These are phyloP conservation scores for Pulveroboletus sp. DNA, from an alignment of 768 basidiomycete species.

Conservation along the genomic window DNA sequence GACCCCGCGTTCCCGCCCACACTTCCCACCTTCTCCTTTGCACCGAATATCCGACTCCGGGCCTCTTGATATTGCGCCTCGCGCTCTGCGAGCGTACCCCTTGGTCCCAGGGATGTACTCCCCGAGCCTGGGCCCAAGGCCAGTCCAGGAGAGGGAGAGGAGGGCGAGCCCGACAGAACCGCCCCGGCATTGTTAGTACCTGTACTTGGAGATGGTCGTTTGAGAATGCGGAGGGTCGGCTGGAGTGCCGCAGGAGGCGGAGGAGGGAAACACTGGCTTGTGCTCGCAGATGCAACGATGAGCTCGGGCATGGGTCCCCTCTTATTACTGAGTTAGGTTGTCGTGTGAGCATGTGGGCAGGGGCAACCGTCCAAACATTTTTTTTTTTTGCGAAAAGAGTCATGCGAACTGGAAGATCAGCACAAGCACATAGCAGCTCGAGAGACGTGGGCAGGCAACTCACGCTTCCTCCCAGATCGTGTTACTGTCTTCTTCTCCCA, in stretches of 20 bases:
- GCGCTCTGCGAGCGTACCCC: constrained; percentile 50
- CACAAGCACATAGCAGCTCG: constrained; percentile 1
- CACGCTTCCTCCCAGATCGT: constrained; percentile 71
- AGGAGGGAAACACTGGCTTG: constrained; percentile 38
- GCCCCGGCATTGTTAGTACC: not conserved
- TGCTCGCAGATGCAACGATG: constrained; percentile 39
- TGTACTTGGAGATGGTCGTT: constrained; percentile 46
- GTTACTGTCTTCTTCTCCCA: constrained; percentile 32
- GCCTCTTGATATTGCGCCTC: constrained; percentile 73
- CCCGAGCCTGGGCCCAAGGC: constrained; percentile 7
- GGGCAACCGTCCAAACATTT: not conserved
- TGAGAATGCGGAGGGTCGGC: constrained; percentile 64
- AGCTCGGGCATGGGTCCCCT: constrained; percentile 66
- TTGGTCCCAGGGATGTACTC: constrained; percentile 13
- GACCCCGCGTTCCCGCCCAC: not conserved
- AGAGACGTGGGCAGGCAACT: constrained; percentile 25
- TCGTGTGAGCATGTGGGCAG: not conserved
- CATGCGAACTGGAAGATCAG: constrained; percentile 12
- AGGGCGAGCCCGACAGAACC: not conserved
- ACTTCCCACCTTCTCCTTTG: constrained; percentile 7
- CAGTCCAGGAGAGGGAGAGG: constrained; percentile 14
- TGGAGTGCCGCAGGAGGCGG: constrained; percentile 56
- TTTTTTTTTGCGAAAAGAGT: not conserved
- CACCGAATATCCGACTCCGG: constrained; percentile 66
- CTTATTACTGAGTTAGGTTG: constrained; percentile 42